Base-by-base conservation (phyloP, 148 eudicot genomes). In the Vaccinium myrtillus region DNA sequence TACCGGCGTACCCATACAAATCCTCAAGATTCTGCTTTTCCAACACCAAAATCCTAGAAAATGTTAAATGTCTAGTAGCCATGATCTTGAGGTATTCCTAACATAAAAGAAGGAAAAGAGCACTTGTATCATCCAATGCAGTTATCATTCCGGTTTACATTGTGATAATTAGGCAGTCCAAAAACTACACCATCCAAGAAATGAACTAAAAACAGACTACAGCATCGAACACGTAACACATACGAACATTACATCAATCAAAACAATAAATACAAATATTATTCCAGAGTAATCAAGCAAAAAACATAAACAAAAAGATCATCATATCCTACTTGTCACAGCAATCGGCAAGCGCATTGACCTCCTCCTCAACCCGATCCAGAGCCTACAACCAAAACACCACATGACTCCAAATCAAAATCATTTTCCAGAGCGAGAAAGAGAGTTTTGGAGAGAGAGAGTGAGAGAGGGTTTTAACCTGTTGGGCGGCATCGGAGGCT, bases 331-430 rank as follows among this genome's bases (percentile, higher is more conserved):
- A 97, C 99, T 91, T 94, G 77, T 97, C 98, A 32, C 99, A 97
- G 79, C 98, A 97, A 79, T 97, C 95, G 11, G 98, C 92, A 82
- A 97, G 90, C 51, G 94, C 90, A 89, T 95, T 91, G 25, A 97
- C 98, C 93, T 97, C 99, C 82, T 95, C 96, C 83, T 97, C 99
- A n/a, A 97, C 99, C 81, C 90, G 98, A 92, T 97, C 99, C 93
- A 97, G 90, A 25, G 99, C 98, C 99, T 97, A 84, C 69, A 83
- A 74, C 56, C 36, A 8, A 63, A 75, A 75, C n/a, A n/a, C 32
- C 67, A 59, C 2, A 78, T 18, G 63, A 63, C 21, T 73, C 39
- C 59, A 21, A 58, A 58, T 73, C 61, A 6, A 48, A 59, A 5
- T 19, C 65, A 5, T 14, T 55, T 83, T 8, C 30, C 12, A 25